Base-by-base conservation (phyloP, 78 protist genomes). In the Pirum gemmata region DNA sequence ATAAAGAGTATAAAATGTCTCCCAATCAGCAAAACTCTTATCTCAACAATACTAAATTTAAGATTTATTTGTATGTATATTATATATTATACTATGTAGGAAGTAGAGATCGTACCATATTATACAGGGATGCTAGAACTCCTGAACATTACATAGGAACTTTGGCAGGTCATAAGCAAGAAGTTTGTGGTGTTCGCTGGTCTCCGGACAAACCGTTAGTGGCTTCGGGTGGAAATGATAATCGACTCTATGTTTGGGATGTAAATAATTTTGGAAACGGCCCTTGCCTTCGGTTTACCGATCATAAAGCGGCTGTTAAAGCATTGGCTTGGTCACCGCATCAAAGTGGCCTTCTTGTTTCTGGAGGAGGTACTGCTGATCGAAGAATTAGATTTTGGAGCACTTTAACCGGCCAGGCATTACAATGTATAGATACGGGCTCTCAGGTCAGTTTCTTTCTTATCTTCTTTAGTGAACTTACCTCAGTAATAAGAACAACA, bases 321-420 rank as follows among this genome's bases (percentile, higher is more conserved):
- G 99, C 99, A 0, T 61, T 99, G 26, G 99, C 99, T 31, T 99
- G 99, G 99, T 91, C 91, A 33, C 99, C 99, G 0, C 95, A 93
- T 87, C 89, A 89, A 78, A 25, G 92, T 1, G 95, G 95, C 40
- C 87, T 96, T 38, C 91, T 99, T 18, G 99, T 98, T 2, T 87
- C 98, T 5, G 99, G 99, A 21, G 99, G 99, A 18, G 99, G 99
- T 0, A 96, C 99, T 0, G 99, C 98, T 8, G 99, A 98, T 79
- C 80, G 95, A 38, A 87, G 87, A 88, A 95, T 98, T 34, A 90
- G 97, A 8, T 94, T 97, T 89, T 97, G 98, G 98, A 96, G 97
- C 92, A 87, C 94, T 0, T 72, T 90, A 27, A 93, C 93, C 1
- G 98, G 95, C 1, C 72, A 79, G 41, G 34, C 92, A 13, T 34